Percentiles rank a stretch among this genome's conserved stretches.
Conservation (phyloP, 768 basidiomycete genomes). For the Hygrophorus russula region DNA sequence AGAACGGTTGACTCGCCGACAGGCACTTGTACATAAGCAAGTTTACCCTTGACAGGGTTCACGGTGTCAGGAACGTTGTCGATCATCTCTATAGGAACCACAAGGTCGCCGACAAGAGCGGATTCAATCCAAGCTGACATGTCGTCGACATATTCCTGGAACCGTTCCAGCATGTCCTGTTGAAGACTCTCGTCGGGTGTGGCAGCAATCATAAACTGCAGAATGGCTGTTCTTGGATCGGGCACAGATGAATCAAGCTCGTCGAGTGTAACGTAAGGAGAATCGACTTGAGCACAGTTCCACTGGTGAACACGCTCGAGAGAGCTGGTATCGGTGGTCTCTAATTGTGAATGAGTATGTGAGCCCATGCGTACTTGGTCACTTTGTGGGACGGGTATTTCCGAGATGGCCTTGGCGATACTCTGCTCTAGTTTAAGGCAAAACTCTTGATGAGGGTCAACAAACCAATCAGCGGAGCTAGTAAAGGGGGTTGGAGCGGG, state of each 20-base stretch:
- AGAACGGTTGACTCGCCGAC: slow-evolving; percentile 47
- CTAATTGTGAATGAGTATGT: background rate
- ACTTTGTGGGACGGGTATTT: slow-evolving; percentile 12
- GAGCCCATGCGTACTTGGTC: slow-evolving; percentile 27
- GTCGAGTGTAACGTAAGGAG: slow-evolving; percentile 25
- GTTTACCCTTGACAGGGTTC: slow-evolving; percentile 66
- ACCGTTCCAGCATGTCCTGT: slow-evolving; percentile 36
- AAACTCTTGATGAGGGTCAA: slow-evolving; percentile 40
- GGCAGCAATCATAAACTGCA: slow-evolving; percentile 73
- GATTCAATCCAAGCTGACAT: slow-evolving; percentile 32
- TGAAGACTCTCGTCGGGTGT: slow-evolving; percentile 40
- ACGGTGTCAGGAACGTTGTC: slow-evolving; percentile 66
- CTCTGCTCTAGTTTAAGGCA: slow-evolving; percentile 20
- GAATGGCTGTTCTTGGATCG: slow-evolving; percentile 46
- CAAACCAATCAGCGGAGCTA: slow-evolving; percentile 33
- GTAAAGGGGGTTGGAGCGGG: slow-evolving; percentile 28
- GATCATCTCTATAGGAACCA: slow-evolving; percentile 15
- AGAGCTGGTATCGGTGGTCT: slow-evolving; percentile 13
- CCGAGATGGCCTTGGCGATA: slow-evolving; percentile 17
- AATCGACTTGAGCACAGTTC: slow-evolving; percentile 44
- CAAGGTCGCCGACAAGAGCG: slow-evolving; percentile 1
- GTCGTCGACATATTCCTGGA: slow-evolving; percentile 35
- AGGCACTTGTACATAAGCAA: slow-evolving; percentile 80
- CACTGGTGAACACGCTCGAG: slow-evolving; percentile 38
- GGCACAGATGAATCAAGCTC: slow-evolving; percentile 16